Evolutionary conservation across 2,329 filamentous ascomycete genomes (phyloP).

Genomic region (Paraphaeosphaeria minitans): DNA sequence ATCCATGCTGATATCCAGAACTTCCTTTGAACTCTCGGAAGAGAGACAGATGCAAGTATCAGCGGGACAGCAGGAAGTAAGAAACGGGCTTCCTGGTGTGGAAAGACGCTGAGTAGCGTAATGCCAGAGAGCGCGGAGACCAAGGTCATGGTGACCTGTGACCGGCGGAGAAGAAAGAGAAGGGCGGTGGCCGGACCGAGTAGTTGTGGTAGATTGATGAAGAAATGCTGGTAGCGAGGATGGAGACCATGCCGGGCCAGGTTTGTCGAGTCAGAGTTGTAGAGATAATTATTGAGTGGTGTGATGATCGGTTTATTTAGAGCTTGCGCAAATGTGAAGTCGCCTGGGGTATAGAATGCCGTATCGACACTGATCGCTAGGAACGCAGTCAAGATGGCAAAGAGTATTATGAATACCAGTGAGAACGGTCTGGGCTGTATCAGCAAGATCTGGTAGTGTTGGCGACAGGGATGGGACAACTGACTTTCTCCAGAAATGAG

Average conservation of each 20-base stretch:
- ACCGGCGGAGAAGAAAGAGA: conserved; percentile 56
- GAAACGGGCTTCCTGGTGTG: conserved; percentile 82
- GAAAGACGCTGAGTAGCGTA: conserved; percentile 72
- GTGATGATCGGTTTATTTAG: conserved; percentile 59
- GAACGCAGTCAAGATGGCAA: conserved; percentile 69
- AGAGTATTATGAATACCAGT: conserved; percentile 66
- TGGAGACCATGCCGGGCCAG: conserved; percentile 60
- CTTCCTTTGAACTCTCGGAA: conserved; percentile 62
- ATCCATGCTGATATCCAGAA: conserved; percentile 67
- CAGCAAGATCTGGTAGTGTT: conserved; percentile 7
- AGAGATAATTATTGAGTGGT: conserved; percentile 59
- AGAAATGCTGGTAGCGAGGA: conserved; percentile 58
- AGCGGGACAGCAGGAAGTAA: conserved; percentile 76
- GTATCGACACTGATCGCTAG: conserved; percentile 84
- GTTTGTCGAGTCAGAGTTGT: conserved; percentile 56
- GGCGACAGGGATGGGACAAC: conserved; percentile 34
- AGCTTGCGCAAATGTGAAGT: conserved; percentile 69
- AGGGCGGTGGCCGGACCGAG: conserved; percentile 58
- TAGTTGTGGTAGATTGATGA: conserved; percentile 58
- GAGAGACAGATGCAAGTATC: conserved; percentile 72
- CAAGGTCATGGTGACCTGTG: conserved; percentile 60
- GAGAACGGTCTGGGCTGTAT: conserved; percentile 56
- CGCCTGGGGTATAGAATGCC: conserved; percentile 71
- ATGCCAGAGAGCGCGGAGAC: conserved; percentile 77
- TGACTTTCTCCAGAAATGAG: conserved; percentile 82